Conservation (phyloP, 1,139 yeast genomes). For the Suhomyces terraborum region DNA sequence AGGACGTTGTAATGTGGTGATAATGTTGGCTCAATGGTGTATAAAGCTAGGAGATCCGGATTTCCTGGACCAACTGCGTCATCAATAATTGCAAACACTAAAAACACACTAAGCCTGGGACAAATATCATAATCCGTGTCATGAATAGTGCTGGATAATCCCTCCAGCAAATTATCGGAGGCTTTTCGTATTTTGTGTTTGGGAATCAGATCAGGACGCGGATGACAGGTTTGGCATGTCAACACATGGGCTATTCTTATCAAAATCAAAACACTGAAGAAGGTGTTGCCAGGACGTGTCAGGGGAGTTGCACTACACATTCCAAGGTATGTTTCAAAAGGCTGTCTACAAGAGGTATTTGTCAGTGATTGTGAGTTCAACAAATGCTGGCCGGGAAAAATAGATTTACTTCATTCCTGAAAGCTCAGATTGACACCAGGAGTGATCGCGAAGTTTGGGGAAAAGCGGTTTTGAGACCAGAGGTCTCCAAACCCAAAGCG, state of each 20-base stretch:
- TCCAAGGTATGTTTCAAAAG: not conserved
- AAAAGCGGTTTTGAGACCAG: too few species aligned
- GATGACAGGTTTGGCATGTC: not conserved
- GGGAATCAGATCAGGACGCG: not conserved
- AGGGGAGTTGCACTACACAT: not conserved
- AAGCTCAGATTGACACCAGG: too few species aligned
- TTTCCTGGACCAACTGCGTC: not conserved
- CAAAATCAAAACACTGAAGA: not conserved
- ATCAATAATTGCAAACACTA: not conserved
- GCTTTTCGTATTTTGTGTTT: not conserved
- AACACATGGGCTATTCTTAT: not conserved
- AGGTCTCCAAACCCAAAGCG: too few species aligned
- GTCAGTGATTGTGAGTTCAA: not conserved
- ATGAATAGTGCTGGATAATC: not conserved
- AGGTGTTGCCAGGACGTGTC: not conserved
- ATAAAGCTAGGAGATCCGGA: not conserved
- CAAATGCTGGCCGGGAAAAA: too few species aligned
- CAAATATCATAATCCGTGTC: not conserved
- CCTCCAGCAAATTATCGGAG: not conserved
- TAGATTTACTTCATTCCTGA: too few species aligned
- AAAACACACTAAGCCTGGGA: not conserved
- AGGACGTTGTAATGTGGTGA: not conserved
- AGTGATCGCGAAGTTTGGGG: too few species aligned
- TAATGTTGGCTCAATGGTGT: not conserved
- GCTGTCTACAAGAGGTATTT: not conserved